Percentiles rank a stretch among this genome's conserved stretches.
phyloP scores from a whole-genome alignment of 345 rosid species.

The Eutrema yunnanense region DNA sequence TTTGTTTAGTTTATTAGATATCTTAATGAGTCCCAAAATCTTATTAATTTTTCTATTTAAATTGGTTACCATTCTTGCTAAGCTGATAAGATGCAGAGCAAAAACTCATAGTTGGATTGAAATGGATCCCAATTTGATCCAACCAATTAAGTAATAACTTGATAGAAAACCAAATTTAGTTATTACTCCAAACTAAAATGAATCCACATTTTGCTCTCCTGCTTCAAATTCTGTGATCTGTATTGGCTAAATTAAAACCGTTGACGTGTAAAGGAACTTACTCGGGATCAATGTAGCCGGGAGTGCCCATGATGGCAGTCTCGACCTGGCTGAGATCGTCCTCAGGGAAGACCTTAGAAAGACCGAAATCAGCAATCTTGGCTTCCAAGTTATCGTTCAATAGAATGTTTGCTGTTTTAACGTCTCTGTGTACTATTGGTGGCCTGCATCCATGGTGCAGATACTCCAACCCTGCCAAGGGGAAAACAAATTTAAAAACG shows the following conservation, averaged over 20 bases:
- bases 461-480: constrained; percentile 27
- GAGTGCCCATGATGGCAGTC: constrained; percentile 38
- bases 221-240: background rate
- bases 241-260: background rate
- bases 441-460: constrained; percentile 35
- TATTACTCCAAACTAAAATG: too few species aligned
- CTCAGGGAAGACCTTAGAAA: constrained; percentile 33
- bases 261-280: background rate
- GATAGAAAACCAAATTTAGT: too few species aligned
- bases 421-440: constrained; percentile 33
- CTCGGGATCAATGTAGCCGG: constrained; percentile 37
- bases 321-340: constrained; percentile 33
- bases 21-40: background rate
- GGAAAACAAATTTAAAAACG: background rate
- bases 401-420: constrained; percentile 31
- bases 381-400: constrained; percentile 40
- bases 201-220: too few species aligned
- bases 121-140: too few species aligned
- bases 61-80: too few species aligned
- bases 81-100: background rate
- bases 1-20: background rate
- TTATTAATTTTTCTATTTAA: background rate
- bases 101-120: too few species aligned
- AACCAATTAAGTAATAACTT: too few species aligned
- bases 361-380: constrained; percentile 46